Evolutionary conservation across 2,329 filamentous ascomycete genomes (phyloP), one percentile per base, ranked within the genome.

Genomic region (Chaetomium strumarium): DNA sequence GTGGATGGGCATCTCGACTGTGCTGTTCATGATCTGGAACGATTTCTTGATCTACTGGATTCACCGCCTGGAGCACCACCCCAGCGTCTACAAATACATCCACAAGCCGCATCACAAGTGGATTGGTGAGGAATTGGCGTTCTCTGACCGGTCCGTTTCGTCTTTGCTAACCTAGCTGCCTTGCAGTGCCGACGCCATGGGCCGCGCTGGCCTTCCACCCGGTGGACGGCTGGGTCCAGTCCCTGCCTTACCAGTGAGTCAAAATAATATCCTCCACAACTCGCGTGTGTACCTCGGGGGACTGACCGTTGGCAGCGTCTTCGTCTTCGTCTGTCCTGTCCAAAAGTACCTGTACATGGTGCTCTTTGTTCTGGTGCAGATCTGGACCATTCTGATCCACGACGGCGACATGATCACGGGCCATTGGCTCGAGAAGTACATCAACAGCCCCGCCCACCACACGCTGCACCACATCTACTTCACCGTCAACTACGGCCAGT

Each of bases 61-160:
- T 63, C 72, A 75, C 58, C 70, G 72, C 38, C 61, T 71, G 14
- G 69, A 73, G 59, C 72, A 75, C 55, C 72, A 75, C 60, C 72
- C 72, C 33, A 68, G 67, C 29, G 52, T 75, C 39, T 75, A 75
- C 68, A 74, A 73, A 59, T 72, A 72, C 55, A 65, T 74, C 29
- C 72, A 75, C 63, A 75, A 75, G 66, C 71, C 72, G 57, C 72
- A 75, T 54, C 72, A 75, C 68, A 75, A 74, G 62, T 75, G 72
- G 72, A 75, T 75, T 49, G 63, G 71, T 73, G 62, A 58, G 68
- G 64, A 13, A 11, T 51, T 19, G 33, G 13, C 10, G 30, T 34
- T 14, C 33, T 16, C 1, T n/a, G 29, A 16, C 29, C 17, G n/a
- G n/a, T 39, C 29, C 43, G 17, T 24, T 7, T 16, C 10, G 31